A percentile compares a stretch with the other conserved stretches of the same genome.
Conservation (phyloP, 306 rosid genomes). For the Benincasa hispida region DNA sequence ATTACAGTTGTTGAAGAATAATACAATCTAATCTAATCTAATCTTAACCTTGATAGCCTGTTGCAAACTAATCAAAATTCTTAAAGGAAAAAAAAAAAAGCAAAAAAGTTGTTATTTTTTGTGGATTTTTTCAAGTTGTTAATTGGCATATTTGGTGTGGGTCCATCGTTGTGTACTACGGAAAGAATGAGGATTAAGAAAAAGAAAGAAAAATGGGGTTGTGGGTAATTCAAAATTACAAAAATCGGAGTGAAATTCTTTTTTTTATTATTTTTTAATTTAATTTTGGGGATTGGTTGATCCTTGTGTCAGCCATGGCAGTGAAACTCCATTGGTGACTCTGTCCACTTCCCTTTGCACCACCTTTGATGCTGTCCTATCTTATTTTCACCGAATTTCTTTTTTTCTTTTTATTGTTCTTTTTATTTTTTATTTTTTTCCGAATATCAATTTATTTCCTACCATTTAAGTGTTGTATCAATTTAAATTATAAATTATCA, state of each 20-base stretch:
- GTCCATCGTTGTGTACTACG: background rate
- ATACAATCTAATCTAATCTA: background rate
- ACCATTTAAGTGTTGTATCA: too few species aligned
- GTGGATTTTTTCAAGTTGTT: background rate
- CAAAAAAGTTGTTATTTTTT: too few species aligned
- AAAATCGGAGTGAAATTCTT: background rate
- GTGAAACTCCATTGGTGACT: slow-evolving; percentile 1
- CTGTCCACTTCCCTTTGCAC: background rate
- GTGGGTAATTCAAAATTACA: background rate
- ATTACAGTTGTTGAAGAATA: background rate
- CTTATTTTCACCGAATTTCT: background rate
- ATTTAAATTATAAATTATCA: too few species aligned
- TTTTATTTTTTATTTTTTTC: too few species aligned
- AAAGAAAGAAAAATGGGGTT: background rate
- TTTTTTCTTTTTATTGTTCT: background rate
- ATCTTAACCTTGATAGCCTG: background rate
- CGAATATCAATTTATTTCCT: too few species aligned
- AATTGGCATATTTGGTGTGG: background rate
- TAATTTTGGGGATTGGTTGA: background rate
- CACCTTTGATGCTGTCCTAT: background rate
- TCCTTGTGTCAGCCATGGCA: background rate
- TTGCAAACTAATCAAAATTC: background rate
- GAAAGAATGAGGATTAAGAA: slow-evolving; percentile 1
- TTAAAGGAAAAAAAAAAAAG: too few species aligned
- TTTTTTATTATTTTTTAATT: background rate